Conservation (phyloP, 768 basidiomycete species). For the Amanita rubescens region DNA sequence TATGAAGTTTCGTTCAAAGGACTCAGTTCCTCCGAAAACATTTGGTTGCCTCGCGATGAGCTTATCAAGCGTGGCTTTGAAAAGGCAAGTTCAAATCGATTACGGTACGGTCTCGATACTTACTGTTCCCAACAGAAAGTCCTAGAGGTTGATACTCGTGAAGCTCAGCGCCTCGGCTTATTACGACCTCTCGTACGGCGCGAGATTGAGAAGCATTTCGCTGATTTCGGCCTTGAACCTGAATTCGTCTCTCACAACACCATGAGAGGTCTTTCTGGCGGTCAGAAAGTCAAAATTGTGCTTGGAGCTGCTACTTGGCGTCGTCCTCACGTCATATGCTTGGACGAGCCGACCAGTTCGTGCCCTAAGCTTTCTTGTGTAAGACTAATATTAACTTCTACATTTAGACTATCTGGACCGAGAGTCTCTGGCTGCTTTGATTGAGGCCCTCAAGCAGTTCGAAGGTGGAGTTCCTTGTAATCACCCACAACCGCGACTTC, state of each 20-base stretch:
- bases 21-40: constrained; percentile 94
- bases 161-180: constrained; percentile 93
- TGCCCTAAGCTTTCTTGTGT: constrained; percentile 7
- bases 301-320: constrained; percentile 99
- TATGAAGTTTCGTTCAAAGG: constrained; percentile 97
- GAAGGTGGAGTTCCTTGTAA: constrained; percentile 97
- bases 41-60: constrained; percentile 95
- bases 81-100: constrained; percentile 44
- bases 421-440: constrained; percentile 98
- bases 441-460: constrained; percentile 95
- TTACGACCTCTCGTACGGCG: constrained; percentile 95
- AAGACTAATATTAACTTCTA: constrained; percentile 2
- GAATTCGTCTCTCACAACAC: constrained; percentile 99
- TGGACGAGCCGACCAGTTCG: constrained; percentile 93
- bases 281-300: constrained; percentile 99
- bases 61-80: constrained; percentile 97
- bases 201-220: constrained; percentile 99
- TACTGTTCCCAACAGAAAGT: constrained; percentile 57
- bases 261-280: constrained; percentile 97
- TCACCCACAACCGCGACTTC: constrained; percentile 98
- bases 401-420: constrained; percentile 91
- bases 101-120: constrained; percentile 10
- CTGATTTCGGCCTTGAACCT: constrained; percentile 97
- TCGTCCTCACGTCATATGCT: constrained; percentile 93
- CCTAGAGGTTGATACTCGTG: constrained; percentile 93